Evolutionary conservation across 2,329 filamentous ascomycete genomes (phyloP), one percentile per base, ranked within the genome.

Genomic region (Verticillium tricorpus): DNA sequence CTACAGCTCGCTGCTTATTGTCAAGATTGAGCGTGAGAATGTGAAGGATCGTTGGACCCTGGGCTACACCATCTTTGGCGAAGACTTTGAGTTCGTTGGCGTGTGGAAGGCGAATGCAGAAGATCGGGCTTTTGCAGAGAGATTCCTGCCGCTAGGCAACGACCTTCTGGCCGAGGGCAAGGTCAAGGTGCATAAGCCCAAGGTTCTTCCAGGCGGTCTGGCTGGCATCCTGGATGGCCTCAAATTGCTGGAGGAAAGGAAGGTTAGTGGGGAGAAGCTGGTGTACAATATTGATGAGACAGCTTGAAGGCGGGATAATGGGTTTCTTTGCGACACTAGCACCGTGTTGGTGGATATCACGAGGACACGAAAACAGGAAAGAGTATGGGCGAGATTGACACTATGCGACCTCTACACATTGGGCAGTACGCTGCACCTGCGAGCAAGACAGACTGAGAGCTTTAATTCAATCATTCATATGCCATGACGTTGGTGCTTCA

Each of bases 221-320:
- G 68, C 74, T 62, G 74, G 74, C 2, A 69, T 77, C n/a, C 39
- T 78, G 19, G 61, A 66, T 12, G 75, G 75, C 2, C 54, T 78
- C n/a, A 67, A 74, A 17, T 69, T 73, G 61, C 61, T 76, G 62
- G 67, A 65, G 55, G 66, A 71, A 5, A 70, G 69, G 0, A 69
- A 72, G 66, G 71, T 80, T 31, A 79, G 76, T 60, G 78, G 73
- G 8, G 71, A 73, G 22, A 82, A 81, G 71, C 68, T 82, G 58
- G 79, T 82, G 1, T 80, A 79, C 65, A 77, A 50, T n/a, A 8
- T 50, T 22, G 45, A 50, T 25, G 45, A 50, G 19, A 50, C n/a
- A n/a, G 45, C 45, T 22, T 50, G 45, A 50, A 9, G 34, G 2
- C 3, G 9, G 1, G 2, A 35, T 35, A 11, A 35, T 35, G 9